Conservation (phyloP, 2,329 filamentous ascomycete genomes). For the Neoscytalidium dimidiatum region DNA sequence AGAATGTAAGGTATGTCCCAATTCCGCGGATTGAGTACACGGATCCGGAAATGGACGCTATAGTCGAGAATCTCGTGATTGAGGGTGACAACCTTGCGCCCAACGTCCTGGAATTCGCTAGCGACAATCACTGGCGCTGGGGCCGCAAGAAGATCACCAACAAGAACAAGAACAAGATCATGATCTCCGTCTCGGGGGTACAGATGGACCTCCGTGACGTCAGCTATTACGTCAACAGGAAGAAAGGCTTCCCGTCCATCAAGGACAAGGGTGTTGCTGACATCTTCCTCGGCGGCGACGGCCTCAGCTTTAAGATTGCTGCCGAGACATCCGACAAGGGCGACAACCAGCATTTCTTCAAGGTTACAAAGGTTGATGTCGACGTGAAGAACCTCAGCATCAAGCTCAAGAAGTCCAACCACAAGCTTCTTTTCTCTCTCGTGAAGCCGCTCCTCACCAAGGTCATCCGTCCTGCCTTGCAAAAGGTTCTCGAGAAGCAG, state of each 20-base stretch:
- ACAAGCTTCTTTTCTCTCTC: constrained; percentile 84
- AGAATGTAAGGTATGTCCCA: constrained; percentile 85
- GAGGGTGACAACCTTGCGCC: constrained; percentile 97
- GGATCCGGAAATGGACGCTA: constrained; percentile 78
- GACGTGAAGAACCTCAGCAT: constrained; percentile 80
- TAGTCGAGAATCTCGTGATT: constrained; percentile 92
- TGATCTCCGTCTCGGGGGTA: constrained; percentile 83
- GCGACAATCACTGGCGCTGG: constrained; percentile 93
- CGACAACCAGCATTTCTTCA: constrained; percentile 85
- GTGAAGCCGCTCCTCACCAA: constrained; percentile 87
- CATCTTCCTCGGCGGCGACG: constrained; percentile 81
- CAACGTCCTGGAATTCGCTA: constrained; percentile 84
- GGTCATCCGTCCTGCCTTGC: constrained; percentile 78
- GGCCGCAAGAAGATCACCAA: constrained; percentile 84
- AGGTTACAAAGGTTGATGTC: constrained; percentile 85
- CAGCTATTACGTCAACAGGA: constrained; percentile 92
- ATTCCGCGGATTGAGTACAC: constrained; percentile 92
- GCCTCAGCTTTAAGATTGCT: constrained; percentile 89
- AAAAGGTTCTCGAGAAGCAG: constrained; percentile 86
- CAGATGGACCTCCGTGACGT: constrained; percentile 90
- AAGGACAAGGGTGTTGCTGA: constrained; percentile 88
- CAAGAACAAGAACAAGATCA: constrained; percentile 80
- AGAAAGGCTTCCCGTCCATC: constrained; percentile 87
- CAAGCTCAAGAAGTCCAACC: constrained; percentile 91
- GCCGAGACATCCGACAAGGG: constrained; percentile 76